Evolutionary conservation across 2,329 filamentous ascomycete genomes (phyloP).

Genomic region (Aspergillus viridinutans): DNA sequence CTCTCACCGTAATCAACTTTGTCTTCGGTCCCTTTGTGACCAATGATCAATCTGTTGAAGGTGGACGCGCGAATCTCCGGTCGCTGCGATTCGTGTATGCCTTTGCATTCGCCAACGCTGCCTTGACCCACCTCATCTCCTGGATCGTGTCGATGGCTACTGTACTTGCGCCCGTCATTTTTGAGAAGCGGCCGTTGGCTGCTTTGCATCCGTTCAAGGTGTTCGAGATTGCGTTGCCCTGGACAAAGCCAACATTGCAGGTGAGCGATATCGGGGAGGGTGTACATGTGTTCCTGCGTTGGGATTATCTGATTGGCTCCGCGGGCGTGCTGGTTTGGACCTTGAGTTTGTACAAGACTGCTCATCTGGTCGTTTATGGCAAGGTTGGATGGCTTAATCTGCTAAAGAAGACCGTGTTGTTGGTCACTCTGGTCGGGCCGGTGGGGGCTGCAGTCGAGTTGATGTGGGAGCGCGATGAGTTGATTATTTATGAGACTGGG

Average conservation of each 20-base stretch:
- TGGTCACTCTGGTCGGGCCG: conserved; percentile 41
- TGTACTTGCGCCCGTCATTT: conserved; percentile 31
- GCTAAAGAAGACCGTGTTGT: conserved; percentile 31
- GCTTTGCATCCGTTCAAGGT: conserved; percentile 38
- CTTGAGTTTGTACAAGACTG: conserved; percentile 31
- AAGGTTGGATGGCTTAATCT: conserved; percentile 23
- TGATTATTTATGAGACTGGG: conserved; percentile 34
- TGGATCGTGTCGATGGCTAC: conserved; percentile 41
- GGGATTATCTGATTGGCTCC: conserved; percentile 46
- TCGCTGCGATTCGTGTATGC: conserved; percentile 39
- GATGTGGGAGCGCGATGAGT: conserved; percentile 50
- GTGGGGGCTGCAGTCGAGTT: conserved; percentile 43
- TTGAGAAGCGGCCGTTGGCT: conserved; percentile 27
- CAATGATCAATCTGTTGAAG: conserved; percentile 18
- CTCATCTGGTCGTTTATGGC: conserved; percentile 25
- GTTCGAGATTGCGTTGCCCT: conserved; percentile 34
- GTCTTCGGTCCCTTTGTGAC: conserved; percentile 21
- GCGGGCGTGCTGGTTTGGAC: conserved; percentile 45
- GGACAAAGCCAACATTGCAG: conserved; percentile 23
- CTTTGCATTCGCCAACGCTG: conserved; percentile 39
- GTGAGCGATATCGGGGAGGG: conserved; percentile 39
- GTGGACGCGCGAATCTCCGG: conserved; percentile 24
- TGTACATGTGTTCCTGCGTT: conserved; percentile 45
- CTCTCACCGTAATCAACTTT: conserved; percentile 31
- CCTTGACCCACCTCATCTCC: conserved; percentile 39